Base-by-base conservation (phyloP, 1,284 basidiomycete species). In the Pterulicium gracile region DNA sequence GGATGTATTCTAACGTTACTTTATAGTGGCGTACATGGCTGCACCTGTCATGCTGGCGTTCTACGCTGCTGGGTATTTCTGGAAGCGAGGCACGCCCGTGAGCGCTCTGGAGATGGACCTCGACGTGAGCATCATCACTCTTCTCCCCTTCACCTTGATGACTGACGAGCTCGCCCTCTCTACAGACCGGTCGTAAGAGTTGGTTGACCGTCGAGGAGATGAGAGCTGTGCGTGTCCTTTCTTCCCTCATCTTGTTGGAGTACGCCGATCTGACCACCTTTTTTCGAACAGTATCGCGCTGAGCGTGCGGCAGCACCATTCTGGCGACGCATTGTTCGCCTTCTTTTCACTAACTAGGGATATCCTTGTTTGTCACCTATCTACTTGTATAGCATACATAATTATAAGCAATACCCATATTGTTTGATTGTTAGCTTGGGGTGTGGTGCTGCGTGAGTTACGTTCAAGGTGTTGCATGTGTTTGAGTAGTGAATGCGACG, bases 51-150 rank as follows among this genome's bases (percentile, higher is more conserved):
- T 69, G 55, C 59, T 70, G 35, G 24, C 58, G 15, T 68, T 66
- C 58, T 69, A 61, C 48, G 49, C 57, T 24, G 48, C 55, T 23
- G 68, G 67, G 3, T 65, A 61, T 43, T 41, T 52, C 4, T 70
- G 67, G 67, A 68, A 70, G 51, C 57, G 64, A 17, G 62, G 58
- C 2, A 52, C 60, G 2, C 68, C 68, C 17, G 57, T 55, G 51
- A 54, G 60, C 2, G 59, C 64, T 1, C 50, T 56, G 23, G 60
- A 67, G 42, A 70, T 70, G 41, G 63, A 70, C 45, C 59, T 70
- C 41, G 67, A 69, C 45, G 60, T 62, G 43, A 34, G 61, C 52
- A 24, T 43, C 24, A 32, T 32, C 7, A 32, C 27, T 32, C 27
- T 32, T 32, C 10, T 32, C 7, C n/a, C 27, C 27, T 7, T 10